These are phyloP conservation scores for Zanthoxylum bungeanum DNA, from an alignment of 345 rosid genomes.

Conservation along the genomic window DNA sequence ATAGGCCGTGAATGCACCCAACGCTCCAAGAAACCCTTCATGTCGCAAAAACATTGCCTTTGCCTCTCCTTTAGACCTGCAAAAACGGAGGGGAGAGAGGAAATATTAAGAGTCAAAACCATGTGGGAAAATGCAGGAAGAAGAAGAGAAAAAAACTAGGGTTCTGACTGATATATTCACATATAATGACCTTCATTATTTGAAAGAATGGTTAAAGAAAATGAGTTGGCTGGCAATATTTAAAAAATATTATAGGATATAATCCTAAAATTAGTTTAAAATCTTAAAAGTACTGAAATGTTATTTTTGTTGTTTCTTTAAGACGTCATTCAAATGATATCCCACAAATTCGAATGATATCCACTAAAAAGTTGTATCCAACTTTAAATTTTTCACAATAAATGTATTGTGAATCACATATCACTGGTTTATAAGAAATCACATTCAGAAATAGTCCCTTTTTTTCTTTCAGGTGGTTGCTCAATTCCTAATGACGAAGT, in stretches of 20 bases:
- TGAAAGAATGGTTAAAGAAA: background rate
- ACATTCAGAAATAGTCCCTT: background rate
- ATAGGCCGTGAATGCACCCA: conserved; percentile 71
- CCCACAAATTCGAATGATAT: background rate
- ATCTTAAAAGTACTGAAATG: background rate
- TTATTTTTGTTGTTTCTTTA: background rate
- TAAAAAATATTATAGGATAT: background rate
- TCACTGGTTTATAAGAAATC: background rate
- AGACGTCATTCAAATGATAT: background rate
- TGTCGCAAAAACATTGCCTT: conserved; percentile 80
- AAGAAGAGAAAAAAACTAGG: background rate
- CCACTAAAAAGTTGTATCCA: background rate
- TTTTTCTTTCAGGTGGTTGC: background rate
- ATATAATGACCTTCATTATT: no score
- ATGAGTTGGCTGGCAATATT: background rate
- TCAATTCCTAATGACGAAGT: background rate
- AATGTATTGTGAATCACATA: background rate
- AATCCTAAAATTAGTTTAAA: background rate
- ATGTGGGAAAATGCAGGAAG: background rate
- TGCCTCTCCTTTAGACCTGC: conserved; percentile 90
- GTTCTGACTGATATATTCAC: background rate
- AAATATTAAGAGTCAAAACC: background rate
- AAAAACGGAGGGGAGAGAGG: background rate
- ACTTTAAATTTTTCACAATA: background rate
- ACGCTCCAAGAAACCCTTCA: conserved; percentile 88